Conservation (phyloP, 768 basidiomycete genomes). For the Tulasnella calospora region DNA sequence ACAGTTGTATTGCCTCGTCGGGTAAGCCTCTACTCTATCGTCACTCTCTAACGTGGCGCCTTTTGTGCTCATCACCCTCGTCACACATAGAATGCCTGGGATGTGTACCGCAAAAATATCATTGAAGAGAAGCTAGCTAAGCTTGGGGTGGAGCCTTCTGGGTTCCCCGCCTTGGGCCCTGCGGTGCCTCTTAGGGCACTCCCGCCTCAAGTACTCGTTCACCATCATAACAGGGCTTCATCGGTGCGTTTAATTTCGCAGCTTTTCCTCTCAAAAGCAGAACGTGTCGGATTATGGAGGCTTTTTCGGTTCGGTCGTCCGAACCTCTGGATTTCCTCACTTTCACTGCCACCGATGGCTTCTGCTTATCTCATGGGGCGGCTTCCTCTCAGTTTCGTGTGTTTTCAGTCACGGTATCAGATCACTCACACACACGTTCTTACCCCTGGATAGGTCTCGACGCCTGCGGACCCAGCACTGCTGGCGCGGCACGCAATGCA, state of each 20-base stretch:
- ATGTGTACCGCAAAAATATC: slow-evolving; percentile 58
- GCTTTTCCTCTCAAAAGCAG: not conserved
- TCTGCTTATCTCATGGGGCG: not conserved
- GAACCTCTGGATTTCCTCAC: not conserved
- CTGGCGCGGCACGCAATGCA: slow-evolving; percentile 77
- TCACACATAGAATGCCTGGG: slow-evolving; percentile 61
- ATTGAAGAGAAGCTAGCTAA: slow-evolving; percentile 80
- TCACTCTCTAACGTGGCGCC: slow-evolving; percentile 24
- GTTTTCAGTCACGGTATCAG: not conserved
- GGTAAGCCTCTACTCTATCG: slow-evolving; percentile 42
- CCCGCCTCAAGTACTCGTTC: slow-evolving; percentile 60
- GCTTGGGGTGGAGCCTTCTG: slow-evolving; percentile 63
- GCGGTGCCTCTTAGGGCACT: slow-evolving; percentile 41
- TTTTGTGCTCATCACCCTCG: slow-evolving; percentile 27
- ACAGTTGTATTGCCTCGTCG: slow-evolving; percentile 68
- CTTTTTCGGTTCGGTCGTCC: not conserved
- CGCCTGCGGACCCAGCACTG: slow-evolving; percentile 81
- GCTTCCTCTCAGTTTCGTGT: not conserved
- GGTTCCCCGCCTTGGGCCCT: slow-evolving; percentile 31
- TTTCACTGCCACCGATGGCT: not conserved
- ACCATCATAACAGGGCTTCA: slow-evolving; percentile 69
- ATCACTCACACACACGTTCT: not conserved
- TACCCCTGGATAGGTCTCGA: slow-evolving; percentile 61
- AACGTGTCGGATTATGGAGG: not conserved
- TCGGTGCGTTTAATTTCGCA: slow-evolving; percentile 52